phyloP scores from a whole-genome alignment of 805 yeast species.

The Candida saitoana region DNA sequence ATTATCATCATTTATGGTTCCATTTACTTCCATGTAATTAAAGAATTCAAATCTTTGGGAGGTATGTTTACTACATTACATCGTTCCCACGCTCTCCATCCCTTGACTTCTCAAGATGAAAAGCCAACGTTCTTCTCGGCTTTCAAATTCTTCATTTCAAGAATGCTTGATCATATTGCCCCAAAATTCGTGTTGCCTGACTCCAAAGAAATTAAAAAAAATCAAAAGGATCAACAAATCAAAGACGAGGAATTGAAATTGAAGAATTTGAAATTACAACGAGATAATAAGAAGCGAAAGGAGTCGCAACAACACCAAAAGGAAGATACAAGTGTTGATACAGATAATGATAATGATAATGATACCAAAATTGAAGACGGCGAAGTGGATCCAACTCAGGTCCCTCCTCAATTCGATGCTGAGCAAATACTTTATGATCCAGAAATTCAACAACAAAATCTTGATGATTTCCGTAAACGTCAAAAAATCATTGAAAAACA shows the following conservation, averaged over 20 bases:
- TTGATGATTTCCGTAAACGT: conserved; percentile 57
- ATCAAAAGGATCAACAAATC: neutral
- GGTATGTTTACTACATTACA: conserved; percentile 39
- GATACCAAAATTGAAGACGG: conserved; percentile 20
- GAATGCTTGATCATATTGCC: conserved; percentile 19
- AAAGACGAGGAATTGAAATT: conserved; percentile 1
- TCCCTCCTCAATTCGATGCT: conserved; percentile 16
- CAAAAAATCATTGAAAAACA: conserved; percentile 69
- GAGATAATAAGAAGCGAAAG: neutral
- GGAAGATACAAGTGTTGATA: conserved; percentile 23
- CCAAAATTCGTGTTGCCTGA: conserved; percentile 30
- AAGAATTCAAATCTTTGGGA: conserved; percentile 55
- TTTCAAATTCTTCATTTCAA: conserved; percentile 22
- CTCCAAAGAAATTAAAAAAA: conserved; percentile 5
- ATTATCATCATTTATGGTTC: conserved; percentile 64
- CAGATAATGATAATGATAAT: conserved; percentile 22
- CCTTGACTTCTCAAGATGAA: conserved; percentile 11
- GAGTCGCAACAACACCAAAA: conserved; percentile 2
- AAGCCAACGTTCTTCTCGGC: conserved; percentile 34
- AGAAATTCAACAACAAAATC: conserved; percentile 55
- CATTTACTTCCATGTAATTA: conserved; percentile 68
- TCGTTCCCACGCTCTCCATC: conserved; percentile 11
- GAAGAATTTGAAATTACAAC: conserved; percentile 3
- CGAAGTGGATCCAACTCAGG: conserved; percentile 25
- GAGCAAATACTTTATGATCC: conserved; percentile 25